A percentile compares a stretch with the other conserved stretches of the same genome.
Conservation (phyloP, 805 yeast species). For the Debaryomyces castellii region DNA sequence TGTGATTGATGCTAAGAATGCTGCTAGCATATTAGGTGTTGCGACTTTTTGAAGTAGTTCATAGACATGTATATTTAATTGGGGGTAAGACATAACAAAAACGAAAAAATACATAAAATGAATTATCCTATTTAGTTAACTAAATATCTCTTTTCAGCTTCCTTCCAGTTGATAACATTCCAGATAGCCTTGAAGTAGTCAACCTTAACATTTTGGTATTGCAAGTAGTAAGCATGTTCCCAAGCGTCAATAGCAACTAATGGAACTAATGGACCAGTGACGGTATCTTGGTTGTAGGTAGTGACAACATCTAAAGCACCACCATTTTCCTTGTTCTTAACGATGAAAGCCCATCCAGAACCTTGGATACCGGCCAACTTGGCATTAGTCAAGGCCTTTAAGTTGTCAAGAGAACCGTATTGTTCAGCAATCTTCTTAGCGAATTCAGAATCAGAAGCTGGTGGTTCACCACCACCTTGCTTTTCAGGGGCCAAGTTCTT, state of each 20-base stretch:
- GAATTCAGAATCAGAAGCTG: conserved; percentile 42
- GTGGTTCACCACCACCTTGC: conserved; percentile 59
- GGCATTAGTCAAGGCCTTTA: conserved; percentile 39
- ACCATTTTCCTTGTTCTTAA: conserved; percentile 45
- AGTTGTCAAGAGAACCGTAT: conserved; percentile 45
- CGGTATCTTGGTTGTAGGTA: conserved; percentile 50
- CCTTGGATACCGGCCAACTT: conserved; percentile 52
- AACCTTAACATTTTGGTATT: conserved; percentile 50
- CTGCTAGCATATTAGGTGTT: conserved; percentile 77
- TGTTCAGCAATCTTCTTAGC: conserved; percentile 39
- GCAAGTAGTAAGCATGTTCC: conserved; percentile 56
- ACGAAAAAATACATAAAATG: not conserved
- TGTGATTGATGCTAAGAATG: conserved; percentile 73
- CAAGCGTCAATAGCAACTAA: conserved; percentile 54
- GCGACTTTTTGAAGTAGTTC: conserved; percentile 53
- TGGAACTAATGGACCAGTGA: conserved; percentile 42
- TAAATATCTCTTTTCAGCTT: conserved; percentile 45
- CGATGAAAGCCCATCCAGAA: conserved; percentile 55
- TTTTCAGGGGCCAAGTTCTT: conserved; percentile 46
- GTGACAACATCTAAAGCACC: conserved; percentile 43
- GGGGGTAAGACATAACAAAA: not conserved
- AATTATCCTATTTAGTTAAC: conserved; percentile 1
- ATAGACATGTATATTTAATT: not conserved
- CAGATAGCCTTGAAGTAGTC: conserved; percentile 52
- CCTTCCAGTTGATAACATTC: conserved; percentile 52